Conservation (phyloP, 768 basidiomycete species). For the Psilocybe cubensis region DNA sequence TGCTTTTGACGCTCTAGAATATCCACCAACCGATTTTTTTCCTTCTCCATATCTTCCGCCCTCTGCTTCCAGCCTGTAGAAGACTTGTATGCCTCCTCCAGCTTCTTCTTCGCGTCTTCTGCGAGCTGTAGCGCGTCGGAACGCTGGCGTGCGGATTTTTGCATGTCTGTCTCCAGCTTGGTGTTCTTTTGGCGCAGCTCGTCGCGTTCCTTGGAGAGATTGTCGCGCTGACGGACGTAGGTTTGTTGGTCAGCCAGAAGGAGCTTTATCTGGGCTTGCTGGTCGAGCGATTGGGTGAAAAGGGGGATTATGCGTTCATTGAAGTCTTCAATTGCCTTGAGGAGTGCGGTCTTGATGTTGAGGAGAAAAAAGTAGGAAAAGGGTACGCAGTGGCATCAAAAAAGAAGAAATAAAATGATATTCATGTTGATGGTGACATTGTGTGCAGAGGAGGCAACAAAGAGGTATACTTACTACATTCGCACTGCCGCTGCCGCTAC, state of each 20-base stretch:
- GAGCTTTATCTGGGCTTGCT: conserved; percentile 29
- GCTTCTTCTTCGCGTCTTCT: conserved; percentile 29
- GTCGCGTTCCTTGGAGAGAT: conserved; percentile 18
- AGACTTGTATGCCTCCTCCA: conserved; percentile 20
- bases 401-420: not conserved
- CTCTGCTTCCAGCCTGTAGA: conserved; percentile 19
- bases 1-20: conserved; percentile 31
- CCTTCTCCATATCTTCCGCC: conserved; percentile 25
- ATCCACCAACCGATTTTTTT: conserved; percentile 32
- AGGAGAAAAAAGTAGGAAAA: not conserved
- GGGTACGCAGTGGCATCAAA: too few relatives aligned
- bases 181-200: conserved; percentile 24
- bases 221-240: conserved; percentile 13
- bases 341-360: conserved; percentile 31
- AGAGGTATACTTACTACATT: not conserved
- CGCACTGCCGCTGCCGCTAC: too few relatives aligned
- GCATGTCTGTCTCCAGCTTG: conserved; percentile 15
- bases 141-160: conserved; percentile 24
- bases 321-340: conserved; percentile 43
- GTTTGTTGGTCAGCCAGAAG: conserved; percentile 21
- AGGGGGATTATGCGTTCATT: conserved; percentile 43
- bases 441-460: not conserved
- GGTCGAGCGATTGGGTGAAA: conserved; percentile 32
- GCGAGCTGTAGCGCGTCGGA: conserved; percentile 32
- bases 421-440: not conserved